Evolutionary conservation across 352 stramenopile genomes (phyloP).

Genomic region (Phytopythium sindhum): DNA sequence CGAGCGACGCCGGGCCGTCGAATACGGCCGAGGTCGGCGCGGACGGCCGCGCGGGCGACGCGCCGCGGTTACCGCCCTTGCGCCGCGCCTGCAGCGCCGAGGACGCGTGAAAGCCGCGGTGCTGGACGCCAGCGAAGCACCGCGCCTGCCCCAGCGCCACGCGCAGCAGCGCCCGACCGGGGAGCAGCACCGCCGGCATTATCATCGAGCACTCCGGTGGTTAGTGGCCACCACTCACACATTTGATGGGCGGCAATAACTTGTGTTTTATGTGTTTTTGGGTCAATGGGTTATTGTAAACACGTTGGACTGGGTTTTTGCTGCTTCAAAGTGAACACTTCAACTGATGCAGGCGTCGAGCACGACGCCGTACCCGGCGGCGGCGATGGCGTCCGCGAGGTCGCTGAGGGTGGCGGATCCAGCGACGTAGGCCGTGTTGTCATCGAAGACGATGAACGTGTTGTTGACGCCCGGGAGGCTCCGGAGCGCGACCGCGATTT

Average conservation of each 20-base stretch:
- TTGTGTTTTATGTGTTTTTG: not conserved
- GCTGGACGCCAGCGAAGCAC: conserved; percentile 13
- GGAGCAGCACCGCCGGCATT: conserved; percentile 4
- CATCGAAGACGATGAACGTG: conserved; percentile 70
- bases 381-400: conserved; percentile 59
- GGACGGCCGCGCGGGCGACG: conserved; percentile 11
- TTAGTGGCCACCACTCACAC: not conserved
- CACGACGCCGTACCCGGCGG: conserved; percentile 54
- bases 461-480: conserved; percentile 54
- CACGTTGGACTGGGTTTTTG: not conserved
- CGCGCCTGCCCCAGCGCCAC: conserved; percentile 17
- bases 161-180: conserved; percentile 12
- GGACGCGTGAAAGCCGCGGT: conserved; percentile 41
- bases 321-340: not conserved
- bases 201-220: not conserved
- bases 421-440: conserved; percentile 69
- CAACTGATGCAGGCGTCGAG: not conserved
- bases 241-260: not conserved
- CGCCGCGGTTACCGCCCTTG: conserved; percentile 30
- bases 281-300: not conserved
- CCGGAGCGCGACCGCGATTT: conserved; percentile 33
- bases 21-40: conserved; percentile 27
- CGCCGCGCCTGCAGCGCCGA: conserved; percentile 28
- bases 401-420: conserved; percentile 44
- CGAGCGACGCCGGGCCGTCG: conserved; percentile 12